Conservation (phyloP, 1,284 basidiomycete genomes). For the Coniferiporia sulphurascens region DNA sequence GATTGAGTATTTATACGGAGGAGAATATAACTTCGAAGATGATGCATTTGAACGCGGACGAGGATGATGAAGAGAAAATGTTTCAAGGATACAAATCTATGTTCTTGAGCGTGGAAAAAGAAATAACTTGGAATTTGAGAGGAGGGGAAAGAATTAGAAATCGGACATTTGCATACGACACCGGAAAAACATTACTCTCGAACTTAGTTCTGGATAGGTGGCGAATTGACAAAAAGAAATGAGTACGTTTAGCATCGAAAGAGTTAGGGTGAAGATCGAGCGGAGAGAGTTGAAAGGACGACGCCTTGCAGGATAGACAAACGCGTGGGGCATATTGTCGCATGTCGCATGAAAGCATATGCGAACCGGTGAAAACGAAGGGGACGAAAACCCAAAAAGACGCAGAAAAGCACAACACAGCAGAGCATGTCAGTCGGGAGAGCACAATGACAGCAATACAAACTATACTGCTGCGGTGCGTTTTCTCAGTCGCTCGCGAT, state of each 20-base stretch:
- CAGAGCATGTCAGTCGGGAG: too few relatives aligned
- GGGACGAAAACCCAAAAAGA: too few relatives aligned
- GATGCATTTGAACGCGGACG: neutral
- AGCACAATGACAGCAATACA: too few relatives aligned
- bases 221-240: too few relatives aligned
- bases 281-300: too few relatives aligned
- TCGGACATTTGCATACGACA: slow-evolving; percentile 8
- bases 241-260: too few relatives aligned
- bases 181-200: neutral
- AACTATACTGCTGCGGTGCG: neutral
- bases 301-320: too few relatives aligned
- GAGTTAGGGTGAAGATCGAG: too few relatives aligned
- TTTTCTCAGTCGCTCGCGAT: slow-evolving; percentile 18
- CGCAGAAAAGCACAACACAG: too few relatives aligned
- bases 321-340: too few relatives aligned
- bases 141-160: neutral
- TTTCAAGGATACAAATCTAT: slow-evolving; percentile 17
- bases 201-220: neutral
- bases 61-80: neutral
- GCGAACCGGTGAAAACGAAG: too few relatives aligned
- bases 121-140: neutral
- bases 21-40: neutral
- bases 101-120: slow-evolving; percentile 3
- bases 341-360: too few relatives aligned
- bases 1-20: neutral